phyloP scores from a whole-genome alignment of 306 rosid genomes.

The Malus asiatica region DNA sequence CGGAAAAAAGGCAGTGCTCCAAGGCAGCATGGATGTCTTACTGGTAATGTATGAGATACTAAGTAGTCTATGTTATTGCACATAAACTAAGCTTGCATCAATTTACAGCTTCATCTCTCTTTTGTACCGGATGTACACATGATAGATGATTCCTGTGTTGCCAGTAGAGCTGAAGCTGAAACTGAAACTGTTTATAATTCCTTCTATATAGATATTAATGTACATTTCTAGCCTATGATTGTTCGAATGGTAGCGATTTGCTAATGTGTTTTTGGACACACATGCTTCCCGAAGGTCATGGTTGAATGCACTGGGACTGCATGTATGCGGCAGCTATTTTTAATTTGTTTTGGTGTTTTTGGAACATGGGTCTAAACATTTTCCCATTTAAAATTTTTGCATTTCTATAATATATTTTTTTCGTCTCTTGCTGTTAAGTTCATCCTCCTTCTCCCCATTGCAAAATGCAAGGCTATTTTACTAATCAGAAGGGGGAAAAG shows the following conservation, averaged over 20 bases:
- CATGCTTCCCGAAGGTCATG: neutral
- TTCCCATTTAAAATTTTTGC: neutral
- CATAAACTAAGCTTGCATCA: neutral
- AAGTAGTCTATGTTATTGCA: slow-evolving; percentile 4
- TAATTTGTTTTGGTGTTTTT: neutral
- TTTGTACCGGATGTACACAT: neutral
- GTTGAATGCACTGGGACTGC: neutral
- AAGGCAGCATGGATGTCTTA: slow-evolving; percentile 71
- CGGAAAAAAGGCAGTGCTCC: slow-evolving; percentile 67
- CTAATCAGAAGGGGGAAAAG: neutral
- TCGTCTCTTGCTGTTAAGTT: neutral
- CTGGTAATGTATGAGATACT: slow-evolving; percentile 42
- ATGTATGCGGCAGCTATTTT: neutral
- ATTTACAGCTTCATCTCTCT: neutral
- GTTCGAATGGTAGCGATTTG: neutral
- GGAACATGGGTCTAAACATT: neutral
- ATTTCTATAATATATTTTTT: slow-evolving; percentile 19
- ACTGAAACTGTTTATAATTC: neutral
- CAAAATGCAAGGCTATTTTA: neutral
- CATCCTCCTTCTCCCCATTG: neutral
- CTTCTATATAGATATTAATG: neutral
- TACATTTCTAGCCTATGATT: neutral
- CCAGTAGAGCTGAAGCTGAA: too few relatives aligned
- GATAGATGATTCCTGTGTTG: neutral
- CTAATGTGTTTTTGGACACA: neutral